Percentiles rank a stretch among this genome's conserved stretches.
Conservation (phyloP, 2,329 filamentous ascomycete species). For the Arthrobotrys musiformis region DNA sequence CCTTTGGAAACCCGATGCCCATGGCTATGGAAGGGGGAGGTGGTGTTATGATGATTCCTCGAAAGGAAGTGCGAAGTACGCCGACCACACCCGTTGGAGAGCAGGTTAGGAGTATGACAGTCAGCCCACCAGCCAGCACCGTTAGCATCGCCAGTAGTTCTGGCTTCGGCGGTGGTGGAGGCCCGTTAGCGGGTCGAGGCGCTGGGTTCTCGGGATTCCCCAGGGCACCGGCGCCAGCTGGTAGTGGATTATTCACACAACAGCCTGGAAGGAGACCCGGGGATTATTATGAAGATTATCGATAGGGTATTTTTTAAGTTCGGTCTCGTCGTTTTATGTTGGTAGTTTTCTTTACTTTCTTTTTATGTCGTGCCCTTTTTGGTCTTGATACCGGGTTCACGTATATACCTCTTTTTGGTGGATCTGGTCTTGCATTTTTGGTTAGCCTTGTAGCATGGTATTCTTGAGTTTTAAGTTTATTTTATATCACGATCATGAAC, state of each 20-base stretch:
- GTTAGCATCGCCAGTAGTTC: constrained; percentile 37
- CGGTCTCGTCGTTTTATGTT: no score
- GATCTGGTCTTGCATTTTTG: background rate
- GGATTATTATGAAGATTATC: constrained; percentile 46
- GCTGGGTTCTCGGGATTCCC: constrained; percentile 39
- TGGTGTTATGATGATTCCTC: constrained; percentile 33
- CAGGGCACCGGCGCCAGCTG: constrained; percentile 42
- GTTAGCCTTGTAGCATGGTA: background rate
- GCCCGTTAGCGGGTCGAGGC: constrained; percentile 35
- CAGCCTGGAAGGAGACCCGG: constrained; percentile 10
- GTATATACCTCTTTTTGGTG: background rate
- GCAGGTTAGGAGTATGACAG: constrained; percentile 29
- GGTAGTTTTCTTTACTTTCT: background rate
- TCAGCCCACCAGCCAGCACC: constrained; percentile 41
- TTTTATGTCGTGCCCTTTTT: background rate
- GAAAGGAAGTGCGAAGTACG: constrained; percentile 26
- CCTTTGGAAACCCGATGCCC: constrained; percentile 19
- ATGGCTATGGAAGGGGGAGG: constrained; percentile 10
- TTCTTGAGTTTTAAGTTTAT: no score
- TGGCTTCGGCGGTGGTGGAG: constrained; percentile 44
- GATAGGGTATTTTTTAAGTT: no score
- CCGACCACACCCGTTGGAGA: constrained; percentile 21
- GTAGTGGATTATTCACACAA: constrained; percentile 22
- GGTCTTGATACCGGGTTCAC: constrained; percentile 5
- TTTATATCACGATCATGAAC: background rate